Evolutionary conservation across 208 protist genomes (phyloP).

Genomic region (Trypanosoma melophagium): DNA sequence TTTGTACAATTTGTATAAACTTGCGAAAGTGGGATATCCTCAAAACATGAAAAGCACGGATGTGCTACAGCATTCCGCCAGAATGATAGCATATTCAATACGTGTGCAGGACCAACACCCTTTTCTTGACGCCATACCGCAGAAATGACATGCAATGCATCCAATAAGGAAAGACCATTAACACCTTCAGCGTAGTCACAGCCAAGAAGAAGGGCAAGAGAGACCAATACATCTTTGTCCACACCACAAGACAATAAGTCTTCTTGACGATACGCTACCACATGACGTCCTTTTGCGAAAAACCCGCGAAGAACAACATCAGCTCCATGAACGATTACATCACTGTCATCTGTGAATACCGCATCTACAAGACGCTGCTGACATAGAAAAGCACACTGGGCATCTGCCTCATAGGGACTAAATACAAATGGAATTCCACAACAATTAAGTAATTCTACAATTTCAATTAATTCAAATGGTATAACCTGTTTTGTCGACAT

Average conservation of each 20-base stretch:
- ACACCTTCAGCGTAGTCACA: conserved; percentile 95
- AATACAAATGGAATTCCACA: conserved; percentile 87
- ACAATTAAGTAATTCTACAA: conserved; percentile 80
- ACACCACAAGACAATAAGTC: conserved; percentile 76
- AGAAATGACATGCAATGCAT: conserved; percentile 57
- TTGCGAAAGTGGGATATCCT: conserved; percentile 51
- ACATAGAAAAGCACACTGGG: conserved; percentile 92
- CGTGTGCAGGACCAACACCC: conserved; percentile 21
- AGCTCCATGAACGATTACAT: conserved; percentile 95
- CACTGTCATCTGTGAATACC: conserved; percentile 96
- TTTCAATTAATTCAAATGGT: conserved; percentile 69
- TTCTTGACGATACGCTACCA: conserved; percentile 59
- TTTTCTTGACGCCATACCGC: conserved; percentile 39
- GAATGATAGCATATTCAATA: conserved; percentile 36
- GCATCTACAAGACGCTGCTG: conserved; percentile 84
- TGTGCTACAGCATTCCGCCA: conserved; percentile 38
- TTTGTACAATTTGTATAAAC: conserved; percentile 28
- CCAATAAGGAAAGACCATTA: conserved; percentile 77
- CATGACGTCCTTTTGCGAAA: conserved; percentile 73
- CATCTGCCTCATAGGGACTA: conserved; percentile 91
- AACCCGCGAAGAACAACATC: conserved; percentile 90
- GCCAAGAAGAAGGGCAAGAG: conserved; percentile 92
- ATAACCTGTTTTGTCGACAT: conserved; percentile 12
- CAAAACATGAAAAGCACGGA: conserved; percentile 27
- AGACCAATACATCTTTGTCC: conserved; percentile 79